These are phyloP conservation scores for Didymella keratinophila DNA, from an alignment of 2,329 filamentous ascomycete genomes.

Conservation along the genomic window DNA sequence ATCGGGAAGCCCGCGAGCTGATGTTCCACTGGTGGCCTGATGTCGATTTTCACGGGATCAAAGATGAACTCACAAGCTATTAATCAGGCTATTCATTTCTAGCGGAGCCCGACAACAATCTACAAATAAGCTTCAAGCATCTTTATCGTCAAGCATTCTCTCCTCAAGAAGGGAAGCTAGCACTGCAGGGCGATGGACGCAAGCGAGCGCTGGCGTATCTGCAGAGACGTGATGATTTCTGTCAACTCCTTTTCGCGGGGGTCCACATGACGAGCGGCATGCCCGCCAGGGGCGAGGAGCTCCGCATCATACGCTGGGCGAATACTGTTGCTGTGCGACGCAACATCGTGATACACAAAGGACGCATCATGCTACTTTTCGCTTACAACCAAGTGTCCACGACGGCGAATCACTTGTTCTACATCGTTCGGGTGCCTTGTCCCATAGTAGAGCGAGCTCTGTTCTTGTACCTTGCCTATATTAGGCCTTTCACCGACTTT, in stretches of 20 bases:
- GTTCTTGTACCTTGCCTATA: no score
- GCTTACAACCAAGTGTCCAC: conserved; percentile 6
- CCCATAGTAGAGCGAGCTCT: conserved; percentile 1
- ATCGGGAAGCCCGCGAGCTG: neutral
- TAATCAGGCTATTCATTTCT: conserved; percentile 3
- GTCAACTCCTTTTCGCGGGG: neutral
- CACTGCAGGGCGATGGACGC: neutral
- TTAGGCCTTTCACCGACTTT: no score
- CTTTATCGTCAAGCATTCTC: conserved; percentile 3
- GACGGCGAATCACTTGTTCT: conserved; percentile 8
- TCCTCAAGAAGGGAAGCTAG: neutral
- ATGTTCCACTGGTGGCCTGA: conserved; percentile 8
- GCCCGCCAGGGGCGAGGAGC: conserved; percentile 4
- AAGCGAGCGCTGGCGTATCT: conserved; percentile 3
- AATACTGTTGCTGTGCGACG: conserved; percentile 1
- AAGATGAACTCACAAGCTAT: neutral
- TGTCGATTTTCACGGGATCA: neutral
- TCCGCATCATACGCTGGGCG: conserved; percentile 1
- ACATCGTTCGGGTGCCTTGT: conserved; percentile 13
- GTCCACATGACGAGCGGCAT: conserved; percentile 1
- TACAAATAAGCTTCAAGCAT: conserved; percentile 4
- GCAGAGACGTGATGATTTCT: neutral
- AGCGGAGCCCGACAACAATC: conserved; percentile 2
- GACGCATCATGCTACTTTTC: conserved; percentile 6
- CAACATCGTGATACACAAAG: conserved; percentile 7